Conservation (phyloP, 768 basidiomycete genomes). For the Agaricus subrufescens region DNA sequence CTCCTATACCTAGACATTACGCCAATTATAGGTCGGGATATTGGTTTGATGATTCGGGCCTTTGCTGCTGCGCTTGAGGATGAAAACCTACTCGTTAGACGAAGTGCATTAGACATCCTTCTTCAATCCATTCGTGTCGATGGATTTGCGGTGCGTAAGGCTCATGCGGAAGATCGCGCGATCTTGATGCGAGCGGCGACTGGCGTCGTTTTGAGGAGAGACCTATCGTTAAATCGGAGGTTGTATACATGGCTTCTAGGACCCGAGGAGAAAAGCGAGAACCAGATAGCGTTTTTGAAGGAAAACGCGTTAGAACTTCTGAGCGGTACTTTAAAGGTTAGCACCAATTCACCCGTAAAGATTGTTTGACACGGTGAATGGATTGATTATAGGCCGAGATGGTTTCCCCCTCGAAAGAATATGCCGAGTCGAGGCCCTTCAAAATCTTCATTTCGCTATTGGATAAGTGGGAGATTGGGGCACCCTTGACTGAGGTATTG, state of each 20-base stretch:
- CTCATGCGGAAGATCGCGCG: constrained; percentile 66
- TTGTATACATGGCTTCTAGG: constrained; percentile 93
- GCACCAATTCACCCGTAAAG: background rate
- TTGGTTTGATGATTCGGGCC: constrained; percentile 92
- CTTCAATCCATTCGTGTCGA: constrained; percentile 72
- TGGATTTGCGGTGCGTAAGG: constrained; percentile 62
- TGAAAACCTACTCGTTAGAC: constrained; percentile 84
- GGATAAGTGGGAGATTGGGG: constrained; percentile 97
- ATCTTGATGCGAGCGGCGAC: constrained; percentile 86
- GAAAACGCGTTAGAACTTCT: constrained; percentile 71
- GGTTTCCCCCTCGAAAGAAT: constrained; percentile 65
- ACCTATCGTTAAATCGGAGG: constrained; percentile 88
- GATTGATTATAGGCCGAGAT: constrained; percentile 58
- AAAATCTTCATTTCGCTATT: constrained; percentile 93
- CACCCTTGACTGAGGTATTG: constrained; percentile 69
- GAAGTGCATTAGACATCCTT: constrained; percentile 82
- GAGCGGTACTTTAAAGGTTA: constrained; percentile 61
- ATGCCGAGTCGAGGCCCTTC: constrained; percentile 82
- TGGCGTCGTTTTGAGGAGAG: constrained; percentile 86
- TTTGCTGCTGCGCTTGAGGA: constrained; percentile 91
- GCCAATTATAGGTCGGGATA: constrained; percentile 73
- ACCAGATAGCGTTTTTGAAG: constrained; percentile 68
- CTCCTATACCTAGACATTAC: constrained; percentile 47
- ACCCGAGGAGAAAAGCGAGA: constrained; percentile 69
- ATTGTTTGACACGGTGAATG: background rate